These are phyloP conservation scores for Schwanniomyces vanrijiae DNA, from an alignment of 805 yeast genomes.

Conservation along the genomic window DNA sequence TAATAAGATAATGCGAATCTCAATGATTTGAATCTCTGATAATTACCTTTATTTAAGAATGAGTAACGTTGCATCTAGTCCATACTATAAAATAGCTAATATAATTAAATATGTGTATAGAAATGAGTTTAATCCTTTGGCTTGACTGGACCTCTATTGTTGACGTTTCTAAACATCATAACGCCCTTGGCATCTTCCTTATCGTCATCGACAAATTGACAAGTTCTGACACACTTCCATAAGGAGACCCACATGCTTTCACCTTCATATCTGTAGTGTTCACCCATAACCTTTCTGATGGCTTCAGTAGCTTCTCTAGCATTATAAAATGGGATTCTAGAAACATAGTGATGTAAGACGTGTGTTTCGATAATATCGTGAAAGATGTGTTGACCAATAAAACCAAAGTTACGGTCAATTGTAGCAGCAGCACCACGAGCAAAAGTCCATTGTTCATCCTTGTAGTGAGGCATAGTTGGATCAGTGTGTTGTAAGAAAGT, in stretches of 20 bases:
- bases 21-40: not conserved
- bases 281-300: conserved; percentile 52
- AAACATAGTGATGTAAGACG: conserved; percentile 55
- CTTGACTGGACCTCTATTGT: conserved; percentile 48
- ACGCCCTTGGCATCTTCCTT: conserved; percentile 51
- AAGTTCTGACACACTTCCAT: conserved; percentile 59
- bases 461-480: conserved; percentile 59
- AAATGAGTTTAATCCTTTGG: conserved; percentile 15
- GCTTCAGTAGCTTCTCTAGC: conserved; percentile 55
- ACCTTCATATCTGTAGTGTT: conserved; percentile 47
- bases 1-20: not conserved
- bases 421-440: conserved; percentile 70
- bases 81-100: not conserved
- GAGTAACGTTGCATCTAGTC: not conserved
- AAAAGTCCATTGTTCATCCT: conserved; percentile 56
- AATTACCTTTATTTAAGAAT: no score
- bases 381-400: conserved; percentile 55
- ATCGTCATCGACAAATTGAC: conserved; percentile 71
- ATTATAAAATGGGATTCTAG: conserved; percentile 56
- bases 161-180: conserved; percentile 63
- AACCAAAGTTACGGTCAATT: conserved; percentile 61
- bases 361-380: conserved; percentile 62
- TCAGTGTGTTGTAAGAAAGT: conserved; percentile 65
- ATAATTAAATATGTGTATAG: not conserved
- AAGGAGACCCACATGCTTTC: conserved; percentile 58